Evolutionary conservation across 805 yeast species (phyloP).

Genomic region (Vanderwaltozyma verrucispora): DNA sequence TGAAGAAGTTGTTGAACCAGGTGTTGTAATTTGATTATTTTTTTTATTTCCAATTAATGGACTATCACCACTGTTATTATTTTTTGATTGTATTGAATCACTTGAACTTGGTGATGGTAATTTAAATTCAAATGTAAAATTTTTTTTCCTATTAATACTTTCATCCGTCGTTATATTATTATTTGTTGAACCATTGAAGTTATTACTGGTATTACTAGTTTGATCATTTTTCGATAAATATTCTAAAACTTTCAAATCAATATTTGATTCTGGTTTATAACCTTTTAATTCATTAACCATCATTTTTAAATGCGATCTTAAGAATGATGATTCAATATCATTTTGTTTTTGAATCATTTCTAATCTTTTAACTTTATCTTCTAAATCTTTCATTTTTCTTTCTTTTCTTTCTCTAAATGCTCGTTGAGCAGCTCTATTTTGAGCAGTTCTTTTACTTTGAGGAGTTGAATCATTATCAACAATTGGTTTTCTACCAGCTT

Average conservation of each 20-base stretch:
- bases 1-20: conserved; percentile 5
- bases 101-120: conserved; percentile 1
- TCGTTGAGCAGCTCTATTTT: conserved; percentile 94
- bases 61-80: no score
- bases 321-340: conserved; percentile 60
- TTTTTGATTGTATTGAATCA: neutral
- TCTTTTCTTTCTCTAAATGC: conserved; percentile 95
- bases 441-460: conserved; percentile 86
- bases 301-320: conserved; percentile 66
- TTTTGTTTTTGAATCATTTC: conserved; percentile 64
- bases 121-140: conserved; percentile 40
- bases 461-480: conserved; percentile 55
- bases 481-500: conserved; percentile 2
- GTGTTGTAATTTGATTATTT: conserved; percentile 1
- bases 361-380: conserved; percentile 61
- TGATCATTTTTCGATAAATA: conserved; percentile 14
- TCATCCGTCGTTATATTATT: no score
- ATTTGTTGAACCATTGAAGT: no score
- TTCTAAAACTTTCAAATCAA: conserved; percentile 21
- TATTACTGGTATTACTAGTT: neutral
- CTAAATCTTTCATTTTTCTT: conserved; percentile 73
- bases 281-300: conserved; percentile 61
- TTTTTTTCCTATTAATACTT: conserved; percentile 15
- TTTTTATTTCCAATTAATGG: no score
- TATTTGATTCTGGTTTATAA: conserved; percentile 36